Base-by-base conservation (phyloP, 148 eudicot species). In the Amaranthus hypochondriacus region DNA sequence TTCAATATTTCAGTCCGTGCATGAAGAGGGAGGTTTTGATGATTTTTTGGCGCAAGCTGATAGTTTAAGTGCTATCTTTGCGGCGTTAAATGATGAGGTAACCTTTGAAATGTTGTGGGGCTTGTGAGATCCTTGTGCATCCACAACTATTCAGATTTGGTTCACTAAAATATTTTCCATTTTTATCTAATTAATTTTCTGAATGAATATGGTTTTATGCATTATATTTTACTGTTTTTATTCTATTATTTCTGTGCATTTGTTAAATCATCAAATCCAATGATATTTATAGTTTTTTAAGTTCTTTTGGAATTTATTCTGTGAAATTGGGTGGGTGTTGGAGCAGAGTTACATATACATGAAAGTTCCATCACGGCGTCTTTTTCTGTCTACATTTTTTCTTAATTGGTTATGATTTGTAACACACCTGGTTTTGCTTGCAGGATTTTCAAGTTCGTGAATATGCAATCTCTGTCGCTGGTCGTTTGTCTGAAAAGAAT, bases 1-100 rank as follows among this genome's bases (percentile, higher is more conserved):
- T 66, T 92, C 99, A 54, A 89, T 95, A 74, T 95, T 92, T 77
- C 84, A 86, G 52, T 84, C 90, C 77, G 79, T 95, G 83, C 88
- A 89, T 82, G 97, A 74, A 58, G 83, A 84, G 84, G 86, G 87
- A 68, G 92, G 96, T 47, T 90, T 95, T 84, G 97, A 95, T 81
- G 91, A 86, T 76, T 95, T 85, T 84, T 80, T 95, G 75, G 99
- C 97, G 39, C 96, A 90, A 80, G 97, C 96, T 77, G 96, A 92
- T 85, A 82, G 99, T 82, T 80, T 95, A 82, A 90, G 89, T 76
- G 99, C 99, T 28, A 86, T 95, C 72, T 95, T 92, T 89, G 96
- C 97, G 77, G 96, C 97, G 77, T 72, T 95, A 56, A 95, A 92
- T 82, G 99, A 95, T 60, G 98, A 91, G 93, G 98, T 94, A 88